Evolutionary conservation across 2,329 filamentous ascomycete genomes (phyloP), one percentile per base, ranked within the genome.

Genomic region (Monosporascus sp.): DNA sequence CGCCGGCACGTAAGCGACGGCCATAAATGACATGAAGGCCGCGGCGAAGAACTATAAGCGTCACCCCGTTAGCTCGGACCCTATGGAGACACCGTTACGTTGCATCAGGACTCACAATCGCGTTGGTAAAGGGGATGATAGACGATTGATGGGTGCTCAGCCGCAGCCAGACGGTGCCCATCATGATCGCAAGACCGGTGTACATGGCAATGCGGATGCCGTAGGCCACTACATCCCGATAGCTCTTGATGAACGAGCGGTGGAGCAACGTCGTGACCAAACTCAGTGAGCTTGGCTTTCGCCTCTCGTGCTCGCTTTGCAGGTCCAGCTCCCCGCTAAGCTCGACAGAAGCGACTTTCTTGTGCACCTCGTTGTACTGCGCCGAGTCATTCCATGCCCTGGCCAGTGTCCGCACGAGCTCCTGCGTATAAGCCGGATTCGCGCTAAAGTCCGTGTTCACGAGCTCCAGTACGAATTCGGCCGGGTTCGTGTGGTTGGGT

Each of bases 91-190:
- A 35, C 31, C 4, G 31, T 35, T 35, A 14, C 31, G 31, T 14
- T 35, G 17, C n/a, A 46, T 15, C 17, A 6, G 3, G 7, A 63
- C 75, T 65, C 62, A 77, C 78, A 58, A 95, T 88, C 48, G 89
- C 88, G 67, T 95, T 96, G 69, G 85, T 90, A 62, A 89, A 88
- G 0, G 89, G 84, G 62, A 90, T 86, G 60, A 96, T 93, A 54
- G 87, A 87, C 52, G 78, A 74, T 66, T 95, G 90, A 0, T 77
- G 73, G 0, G 86, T 77, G 4, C 78, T 72, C 3, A 96, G 76
- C 6, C 90, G 83, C 15, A 95, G 73, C 86, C 89, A 96, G 14
- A 95, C 88, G 0, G 90, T 95, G 5, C 90, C 90, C 86, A 93
- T 91, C 81, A 94, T 86, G 61, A 94, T 82, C 1, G 89, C 89